phyloP scores from a whole-genome alignment of 2,329 filamentous ascomycete genomes.

The Xylariaceae sp. region DNA sequence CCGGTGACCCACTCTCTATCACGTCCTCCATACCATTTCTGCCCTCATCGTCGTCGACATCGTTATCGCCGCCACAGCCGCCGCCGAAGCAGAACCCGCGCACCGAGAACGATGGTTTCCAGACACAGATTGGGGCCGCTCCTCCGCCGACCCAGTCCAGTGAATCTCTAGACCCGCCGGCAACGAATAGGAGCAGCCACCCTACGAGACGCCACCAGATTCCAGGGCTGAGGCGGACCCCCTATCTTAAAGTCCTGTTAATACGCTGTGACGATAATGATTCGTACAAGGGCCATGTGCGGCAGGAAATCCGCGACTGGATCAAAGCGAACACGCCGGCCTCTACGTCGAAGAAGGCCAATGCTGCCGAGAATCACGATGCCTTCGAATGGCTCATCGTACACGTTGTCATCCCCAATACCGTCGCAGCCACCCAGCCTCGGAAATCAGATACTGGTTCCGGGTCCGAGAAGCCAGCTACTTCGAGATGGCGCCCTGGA shows the following conservation, averaged over 20 bases:
- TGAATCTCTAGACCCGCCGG: constrained; percentile 36
- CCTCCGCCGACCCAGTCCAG: constrained; percentile 23
- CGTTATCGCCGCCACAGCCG: background rate
- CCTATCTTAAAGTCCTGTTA: constrained; percentile 86
- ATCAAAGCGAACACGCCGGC: constrained; percentile 68
- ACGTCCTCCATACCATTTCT: constrained; percentile 34
- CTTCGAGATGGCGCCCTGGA: constrained; percentile 71
- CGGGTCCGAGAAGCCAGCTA: constrained; percentile 53
- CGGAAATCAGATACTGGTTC: constrained; percentile 51
- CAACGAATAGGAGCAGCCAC: constrained; percentile 31
- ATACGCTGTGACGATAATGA: constrained; percentile 95
- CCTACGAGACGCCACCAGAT: constrained; percentile 80
- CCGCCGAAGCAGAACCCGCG: constrained; percentile 24
- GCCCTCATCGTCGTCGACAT: constrained; percentile 24
- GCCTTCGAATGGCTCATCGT: constrained; percentile 93
- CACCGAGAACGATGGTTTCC: constrained; percentile 53
- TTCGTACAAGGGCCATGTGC: constrained; percentile 74
- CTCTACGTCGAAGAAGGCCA: constrained; percentile 53
- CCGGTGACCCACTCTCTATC: constrained; percentile 40
- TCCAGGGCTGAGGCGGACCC: constrained; percentile 83
- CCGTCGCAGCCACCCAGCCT: constrained; percentile 71
- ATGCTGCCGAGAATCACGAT: constrained; percentile 84
- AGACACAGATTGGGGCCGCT: constrained; percentile 43
- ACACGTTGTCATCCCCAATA: constrained; percentile 87
- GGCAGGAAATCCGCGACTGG: constrained; percentile 83